These are phyloP conservation scores for Collybiopsis luxurians DNA, from an alignment of 768 basidiomycete genomes.

Conservation along the genomic window DNA sequence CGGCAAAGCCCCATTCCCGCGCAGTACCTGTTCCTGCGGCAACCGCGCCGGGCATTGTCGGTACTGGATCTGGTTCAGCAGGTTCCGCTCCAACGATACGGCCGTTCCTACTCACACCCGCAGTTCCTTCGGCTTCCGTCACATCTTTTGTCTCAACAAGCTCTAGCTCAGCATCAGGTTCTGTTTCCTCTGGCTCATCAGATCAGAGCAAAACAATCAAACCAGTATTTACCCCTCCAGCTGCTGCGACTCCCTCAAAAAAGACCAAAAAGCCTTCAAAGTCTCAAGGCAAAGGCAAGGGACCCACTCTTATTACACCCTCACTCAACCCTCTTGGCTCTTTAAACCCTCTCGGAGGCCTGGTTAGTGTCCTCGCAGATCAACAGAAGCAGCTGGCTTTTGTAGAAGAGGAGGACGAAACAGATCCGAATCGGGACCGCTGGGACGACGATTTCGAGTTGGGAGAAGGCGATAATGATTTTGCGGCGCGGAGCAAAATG, in stretches of 20 bases:
- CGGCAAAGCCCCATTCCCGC: neutral
- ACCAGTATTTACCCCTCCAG: constrained; percentile 2
- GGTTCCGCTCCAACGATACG: neutral
- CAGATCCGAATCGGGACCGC: constrained; percentile 53
- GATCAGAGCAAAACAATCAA: neutral
- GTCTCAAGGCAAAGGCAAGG: neutral
- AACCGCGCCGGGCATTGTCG: neutral
- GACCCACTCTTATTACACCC: constrained; percentile 1
- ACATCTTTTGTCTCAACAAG: neutral
- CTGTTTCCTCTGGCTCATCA: neutral
- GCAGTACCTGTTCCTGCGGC: neutral
- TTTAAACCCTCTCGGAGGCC: neutral
- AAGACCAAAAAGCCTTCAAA: neutral
- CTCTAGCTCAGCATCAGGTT: neutral
- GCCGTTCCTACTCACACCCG: neutral
- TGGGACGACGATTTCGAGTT: constrained; percentile 98
- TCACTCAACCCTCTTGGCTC: neutral
- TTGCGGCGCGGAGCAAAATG: constrained; percentile 4
- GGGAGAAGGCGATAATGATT: constrained; percentile 1
- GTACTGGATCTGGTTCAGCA: neutral
- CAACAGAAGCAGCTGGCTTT: constrained; percentile 1
- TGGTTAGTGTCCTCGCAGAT: neutral
- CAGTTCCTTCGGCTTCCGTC: neutral
- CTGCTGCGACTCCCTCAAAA: too few relatives aligned
- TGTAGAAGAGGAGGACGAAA: constrained; percentile 64